A percentile compares a stretch with the other conserved stretches of the same genome.
phyloP scores from a whole-genome alignment of 2,329 filamentous ascomycete species.

The Pestalotiopsis sp. region DNA sequence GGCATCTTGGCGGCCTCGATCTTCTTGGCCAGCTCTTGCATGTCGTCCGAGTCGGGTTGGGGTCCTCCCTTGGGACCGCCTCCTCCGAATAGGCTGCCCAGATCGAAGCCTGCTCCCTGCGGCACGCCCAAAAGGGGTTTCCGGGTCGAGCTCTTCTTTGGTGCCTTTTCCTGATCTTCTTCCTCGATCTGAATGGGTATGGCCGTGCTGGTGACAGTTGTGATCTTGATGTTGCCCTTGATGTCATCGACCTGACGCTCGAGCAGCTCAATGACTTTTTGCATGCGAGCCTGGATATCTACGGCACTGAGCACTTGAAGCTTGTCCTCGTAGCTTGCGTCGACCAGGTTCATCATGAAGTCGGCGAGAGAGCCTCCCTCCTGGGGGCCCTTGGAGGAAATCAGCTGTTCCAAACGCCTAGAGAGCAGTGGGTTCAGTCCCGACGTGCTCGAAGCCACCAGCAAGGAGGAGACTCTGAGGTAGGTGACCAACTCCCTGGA shows the following conservation, averaged over 20 bases:
- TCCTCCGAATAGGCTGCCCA: conserved; percentile 46
- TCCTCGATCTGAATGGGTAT: conserved; percentile 62
- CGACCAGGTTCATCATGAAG: conserved; percentile 94
- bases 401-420: conserved; percentile 83
- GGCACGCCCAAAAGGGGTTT: conserved; percentile 25
- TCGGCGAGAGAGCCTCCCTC: conserved; percentile 89
- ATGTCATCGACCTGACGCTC: conserved; percentile 80
- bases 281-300: conserved; percentile 75
- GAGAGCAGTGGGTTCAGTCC: conserved; percentile 82
- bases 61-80: conserved; percentile 56
- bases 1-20: conserved; percentile 80
- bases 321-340: conserved; percentile 88
- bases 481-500: conserved; percentile 86
- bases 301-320: conserved; percentile 81
- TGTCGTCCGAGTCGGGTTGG: conserved; percentile 83
- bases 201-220: conserved; percentile 70
- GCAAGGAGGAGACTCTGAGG: conserved; percentile 80
- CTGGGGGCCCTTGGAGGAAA: conserved; percentile 75
- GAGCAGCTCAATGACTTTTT: conserved; percentile 81
- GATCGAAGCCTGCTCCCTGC: conserved; percentile 28
- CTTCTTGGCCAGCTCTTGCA: conserved; percentile 89
- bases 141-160: conserved; percentile 36
- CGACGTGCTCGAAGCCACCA: conserved; percentile 66
- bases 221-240: conserved; percentile 85
- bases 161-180: conserved; percentile 52